A percentile compares a stretch with the other conserved stretches of the same genome.
Evolutionary conservation across 768 basidiomycete species (phyloP).

Genomic region (Leucogyrophana mollusca): DNA sequence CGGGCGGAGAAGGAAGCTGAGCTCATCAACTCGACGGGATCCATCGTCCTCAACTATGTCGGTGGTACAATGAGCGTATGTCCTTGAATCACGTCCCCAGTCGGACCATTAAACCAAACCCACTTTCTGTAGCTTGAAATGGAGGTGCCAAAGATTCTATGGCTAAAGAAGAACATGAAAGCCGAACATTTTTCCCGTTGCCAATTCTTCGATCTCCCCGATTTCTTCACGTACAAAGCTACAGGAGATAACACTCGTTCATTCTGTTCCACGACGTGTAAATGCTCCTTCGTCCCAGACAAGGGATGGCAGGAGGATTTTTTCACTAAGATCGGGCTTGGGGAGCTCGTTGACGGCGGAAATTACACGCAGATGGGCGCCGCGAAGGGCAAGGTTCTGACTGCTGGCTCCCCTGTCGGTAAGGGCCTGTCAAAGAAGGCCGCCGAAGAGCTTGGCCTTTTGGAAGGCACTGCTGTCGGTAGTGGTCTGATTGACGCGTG

Average conservation of each 20-base stretch:
- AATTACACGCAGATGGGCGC: conserved; percentile 74
- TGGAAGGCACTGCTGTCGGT: conserved; percentile 87
- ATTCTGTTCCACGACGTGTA: conserved; percentile 93
- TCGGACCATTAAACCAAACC: conserved; percentile 7
- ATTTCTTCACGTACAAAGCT: conserved; percentile 91
- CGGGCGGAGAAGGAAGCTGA: conserved; percentile 91
- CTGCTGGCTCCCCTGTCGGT: conserved; percentile 85
- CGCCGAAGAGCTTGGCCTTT: conserved; percentile 81
- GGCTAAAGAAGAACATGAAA: conserved; percentile 91
- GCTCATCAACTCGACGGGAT: conserved; percentile 81
- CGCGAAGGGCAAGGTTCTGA: conserved; percentile 60
- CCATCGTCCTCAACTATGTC: conserved; percentile 88
- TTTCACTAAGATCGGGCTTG: conserved; percentile 82
- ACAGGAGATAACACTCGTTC: conserved; percentile 74
- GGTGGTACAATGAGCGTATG: conserved; percentile 93
- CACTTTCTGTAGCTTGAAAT: conserved; percentile 74
- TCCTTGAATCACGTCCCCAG: conserved; percentile 7
- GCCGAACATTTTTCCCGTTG: conserved; percentile 65
- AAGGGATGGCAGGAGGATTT: conserved; percentile 90
- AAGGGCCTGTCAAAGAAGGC: conserved; percentile 74
- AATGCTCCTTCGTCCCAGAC: conserved; percentile 87
- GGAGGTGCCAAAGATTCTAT: conserved; percentile 97
- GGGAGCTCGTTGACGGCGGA: conserved; percentile 60
- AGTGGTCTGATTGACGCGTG: conserved; percentile 95
- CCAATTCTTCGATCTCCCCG: conserved; percentile 91